phyloP scores from a whole-genome alignment of 2,329 filamentous ascomycete species.

The Meredithiella fracta region DNA sequence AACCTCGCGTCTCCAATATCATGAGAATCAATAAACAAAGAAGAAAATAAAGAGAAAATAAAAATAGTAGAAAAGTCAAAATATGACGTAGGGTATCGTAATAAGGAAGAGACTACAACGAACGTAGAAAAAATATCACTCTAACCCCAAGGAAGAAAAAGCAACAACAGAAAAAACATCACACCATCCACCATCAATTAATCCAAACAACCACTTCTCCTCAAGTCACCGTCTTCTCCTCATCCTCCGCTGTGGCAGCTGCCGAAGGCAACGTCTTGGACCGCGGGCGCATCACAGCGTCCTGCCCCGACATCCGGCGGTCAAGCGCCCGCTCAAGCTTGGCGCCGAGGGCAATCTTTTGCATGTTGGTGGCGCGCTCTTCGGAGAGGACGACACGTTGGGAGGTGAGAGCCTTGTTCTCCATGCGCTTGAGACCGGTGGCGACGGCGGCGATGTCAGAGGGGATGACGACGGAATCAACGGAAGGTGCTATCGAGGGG shows the following conservation, averaged over 20 bases:
- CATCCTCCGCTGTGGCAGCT: slow-evolving; percentile 19
- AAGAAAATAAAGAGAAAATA: neutral
- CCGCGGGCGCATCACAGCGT: slow-evolving; percentile 61
- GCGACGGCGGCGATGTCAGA: slow-evolving; percentile 54
- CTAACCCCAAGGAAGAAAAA: neutral
- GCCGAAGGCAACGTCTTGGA: slow-evolving; percentile 23
- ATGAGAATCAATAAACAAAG: no score
- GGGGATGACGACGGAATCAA: slow-evolving; percentile 29
- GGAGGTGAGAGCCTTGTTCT: slow-evolving; percentile 68
- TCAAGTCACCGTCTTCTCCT: slow-evolving; percentile 13
- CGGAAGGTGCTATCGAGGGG: slow-evolving; percentile 34
- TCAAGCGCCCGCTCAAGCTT: slow-evolving; percentile 81
- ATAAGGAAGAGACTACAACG: neutral
- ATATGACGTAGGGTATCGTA: neutral
- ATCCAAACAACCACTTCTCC: neutral
- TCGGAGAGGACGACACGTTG: slow-evolving; percentile 66
- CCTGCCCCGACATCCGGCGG: slow-evolving; percentile 73
- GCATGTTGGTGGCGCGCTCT: slow-evolving; percentile 66
- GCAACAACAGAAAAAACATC: neutral
- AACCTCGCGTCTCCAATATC: no score
- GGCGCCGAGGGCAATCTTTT: slow-evolving; percentile 73
- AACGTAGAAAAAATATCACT: neutral
- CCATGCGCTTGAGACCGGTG: slow-evolving; percentile 67
- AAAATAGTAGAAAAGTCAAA: neutral
- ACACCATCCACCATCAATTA: neutral